Evolutionary conservation across 306 rosid genomes (phyloP).

Genomic region (Erythrophleum fordii): DNA sequence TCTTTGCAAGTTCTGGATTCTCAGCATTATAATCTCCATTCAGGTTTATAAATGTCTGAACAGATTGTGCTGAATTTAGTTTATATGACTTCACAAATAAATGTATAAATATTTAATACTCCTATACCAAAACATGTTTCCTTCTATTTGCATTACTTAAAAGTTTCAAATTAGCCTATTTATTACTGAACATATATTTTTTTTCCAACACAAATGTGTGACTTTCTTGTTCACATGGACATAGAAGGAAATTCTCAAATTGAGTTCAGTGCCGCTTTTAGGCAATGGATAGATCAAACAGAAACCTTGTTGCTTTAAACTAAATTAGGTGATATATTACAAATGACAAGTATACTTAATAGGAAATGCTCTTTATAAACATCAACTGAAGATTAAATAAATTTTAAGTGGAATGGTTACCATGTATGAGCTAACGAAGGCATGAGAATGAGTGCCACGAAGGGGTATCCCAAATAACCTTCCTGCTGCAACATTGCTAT

Average conservation of each 20-base stretch:
- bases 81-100: background rate
- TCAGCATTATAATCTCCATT: background rate
- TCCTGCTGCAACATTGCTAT: slow-evolving; percentile 98
- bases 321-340: slow-evolving; percentile 2
- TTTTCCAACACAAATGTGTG: no score
- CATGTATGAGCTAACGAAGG: slow-evolving; percentile 96
- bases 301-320: background rate
- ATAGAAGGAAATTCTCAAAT: background rate
- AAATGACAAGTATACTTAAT: slow-evolving; percentile 10
- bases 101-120: background rate
- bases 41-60: background rate
- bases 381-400: slow-evolving; percentile 21
- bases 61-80: background rate
- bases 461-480: slow-evolving; percentile 94
- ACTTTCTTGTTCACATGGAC: background rate
- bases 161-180: background rate
- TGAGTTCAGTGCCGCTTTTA: background rate
- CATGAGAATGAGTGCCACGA: slow-evolving; percentile 99
- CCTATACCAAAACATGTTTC: no score
- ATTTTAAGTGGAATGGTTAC: slow-evolving; percentile 50
- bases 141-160: background rate
- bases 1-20: slow-evolving; percentile 2
- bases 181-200: background rate
- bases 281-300: slow-evolving; percentile 2
- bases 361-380: slow-evolving; percentile 28